phyloP scores from a whole-genome alignment of 768 basidiomycete genomes.

The Sarcodon sp. region DNA sequence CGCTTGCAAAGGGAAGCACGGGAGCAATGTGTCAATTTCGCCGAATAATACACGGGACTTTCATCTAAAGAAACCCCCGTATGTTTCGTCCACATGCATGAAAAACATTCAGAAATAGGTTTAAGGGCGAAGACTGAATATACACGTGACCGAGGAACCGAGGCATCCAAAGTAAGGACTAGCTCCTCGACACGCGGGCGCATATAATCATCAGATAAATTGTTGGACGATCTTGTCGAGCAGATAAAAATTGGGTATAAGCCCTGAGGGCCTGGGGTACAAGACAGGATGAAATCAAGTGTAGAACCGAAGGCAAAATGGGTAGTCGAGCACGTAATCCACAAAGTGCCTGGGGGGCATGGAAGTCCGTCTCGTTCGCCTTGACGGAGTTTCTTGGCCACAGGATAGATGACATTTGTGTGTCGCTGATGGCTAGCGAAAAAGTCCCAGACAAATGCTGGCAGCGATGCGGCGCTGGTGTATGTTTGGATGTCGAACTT shows the following conservation, averaged over 20 bases:
- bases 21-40: slow-evolving; percentile 46
- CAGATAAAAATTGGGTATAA: slow-evolving; percentile 58
- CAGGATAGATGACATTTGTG: slow-evolving; percentile 29
- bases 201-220: slow-evolving; percentile 24
- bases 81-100: slow-evolving; percentile 29
- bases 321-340: slow-evolving; percentile 17
- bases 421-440: slow-evolving; percentile 23
- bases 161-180: slow-evolving; percentile 22
- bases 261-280: slow-evolving; percentile 41
- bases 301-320: background rate
- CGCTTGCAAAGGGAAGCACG: slow-evolving; percentile 16
- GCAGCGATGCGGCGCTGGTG: slow-evolving; percentile 20
- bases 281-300: slow-evolving; percentile 44
- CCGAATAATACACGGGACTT: slow-evolving; percentile 44
- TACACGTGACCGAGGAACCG: slow-evolving; percentile 27
- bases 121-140: slow-evolving; percentile 58
- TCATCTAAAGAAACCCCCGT: slow-evolving; percentile 26
- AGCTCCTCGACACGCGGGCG: slow-evolving; percentile 28
- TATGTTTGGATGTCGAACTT: slow-evolving; percentile 10
- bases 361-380: slow-evolving; percentile 1
- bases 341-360: slow-evolving; percentile 8
- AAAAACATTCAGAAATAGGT: slow-evolving; percentile 31
- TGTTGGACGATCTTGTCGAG: slow-evolving; percentile 10
- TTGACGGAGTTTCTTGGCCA: slow-evolving; percentile 18
- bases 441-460: slow-evolving; percentile 21